phyloP scores from a whole-genome alignment of 192 early-diverging fungal genomes.

The Gaertneriomyces sp. region DNA sequence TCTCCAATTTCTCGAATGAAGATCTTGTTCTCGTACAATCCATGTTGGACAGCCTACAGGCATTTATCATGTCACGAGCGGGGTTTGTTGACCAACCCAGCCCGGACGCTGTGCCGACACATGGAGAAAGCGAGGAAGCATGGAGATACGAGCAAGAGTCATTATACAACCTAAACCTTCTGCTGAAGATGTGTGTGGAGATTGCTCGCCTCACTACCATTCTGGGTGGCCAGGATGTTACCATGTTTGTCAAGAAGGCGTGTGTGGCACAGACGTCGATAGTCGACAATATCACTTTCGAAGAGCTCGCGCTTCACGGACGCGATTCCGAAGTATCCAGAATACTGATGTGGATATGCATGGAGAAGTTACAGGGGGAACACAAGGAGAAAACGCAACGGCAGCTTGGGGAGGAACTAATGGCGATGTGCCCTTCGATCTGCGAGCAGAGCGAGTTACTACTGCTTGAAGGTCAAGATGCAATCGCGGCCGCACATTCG shows the following conservation, averaged over 20 bases:
- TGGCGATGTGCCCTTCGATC: slow-evolving; percentile 60
- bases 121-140: slow-evolving; percentile 46
- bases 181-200: slow-evolving; percentile 58
- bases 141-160: slow-evolving; percentile 51
- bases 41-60: slow-evolving; percentile 50
- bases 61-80: slow-evolving; percentile 24
- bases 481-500: slow-evolving; percentile 10
- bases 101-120: slow-evolving; percentile 37
- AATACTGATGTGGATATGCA: slow-evolving; percentile 61
- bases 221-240: slow-evolving; percentile 62
- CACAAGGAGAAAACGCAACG: slow-evolving; percentile 14
- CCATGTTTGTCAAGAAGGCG: slow-evolving; percentile 10
- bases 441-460: slow-evolving; percentile 63
- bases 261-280: background rate
- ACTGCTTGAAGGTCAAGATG: slow-evolving; percentile 53
- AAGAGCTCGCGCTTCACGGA: slow-evolving; percentile 49
- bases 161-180: slow-evolving; percentile 51
- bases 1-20: slow-evolving; percentile 38
- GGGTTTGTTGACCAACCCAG: slow-evolving; percentile 26
- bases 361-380: slow-evolving; percentile 55
- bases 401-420: slow-evolving; percentile 51
- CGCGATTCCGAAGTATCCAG: slow-evolving; percentile 55
- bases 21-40: slow-evolving; percentile 45
- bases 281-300: slow-evolving; percentile 48
- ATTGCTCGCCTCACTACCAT: slow-evolving; percentile 65